phyloP scores from a whole-genome alignment of 768 basidiomycete species.

The Mrakia hoshinonis region DNA sequence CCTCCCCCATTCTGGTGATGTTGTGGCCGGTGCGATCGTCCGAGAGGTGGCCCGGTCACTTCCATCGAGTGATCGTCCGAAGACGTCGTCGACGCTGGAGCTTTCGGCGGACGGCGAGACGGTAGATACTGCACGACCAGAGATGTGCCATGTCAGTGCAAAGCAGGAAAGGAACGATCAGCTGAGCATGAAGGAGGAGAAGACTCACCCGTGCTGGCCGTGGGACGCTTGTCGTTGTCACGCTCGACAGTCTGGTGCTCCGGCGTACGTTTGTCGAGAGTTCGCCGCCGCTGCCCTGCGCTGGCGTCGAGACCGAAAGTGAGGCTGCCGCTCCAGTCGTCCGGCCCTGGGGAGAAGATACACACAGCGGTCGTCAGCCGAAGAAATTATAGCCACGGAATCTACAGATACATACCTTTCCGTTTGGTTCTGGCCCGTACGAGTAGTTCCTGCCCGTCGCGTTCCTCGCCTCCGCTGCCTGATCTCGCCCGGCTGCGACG shows the following conservation, averaged over 20 bases:
- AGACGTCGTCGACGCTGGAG: slow-evolving; percentile 9
- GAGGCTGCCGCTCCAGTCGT: neutral
- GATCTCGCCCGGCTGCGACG: slow-evolving; percentile 10
- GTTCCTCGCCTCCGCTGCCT: neutral
- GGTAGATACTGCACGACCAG: neutral
- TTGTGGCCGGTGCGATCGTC: neutral
- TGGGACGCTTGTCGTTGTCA: neutral
- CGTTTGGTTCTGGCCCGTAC: neutral
- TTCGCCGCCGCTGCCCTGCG: neutral
- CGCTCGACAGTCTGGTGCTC: slow-evolving; percentile 11
- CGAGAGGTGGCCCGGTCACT: neutral
- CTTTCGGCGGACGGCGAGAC: slow-evolving; percentile 6
- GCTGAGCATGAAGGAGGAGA: neutral
- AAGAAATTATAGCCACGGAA: neutral
- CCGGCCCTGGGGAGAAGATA: neutral
- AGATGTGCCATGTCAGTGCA: neutral
- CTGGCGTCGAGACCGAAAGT: neutral
- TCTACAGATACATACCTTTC: neutral
- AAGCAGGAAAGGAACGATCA: neutral
- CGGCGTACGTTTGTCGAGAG: neutral
- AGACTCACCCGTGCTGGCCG: slow-evolving; percentile 8
- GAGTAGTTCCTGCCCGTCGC: slow-evolving; percentile 13
- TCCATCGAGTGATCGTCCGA: slow-evolving; percentile 14
- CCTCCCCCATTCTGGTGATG: neutral
- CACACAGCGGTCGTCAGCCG: neutral